Evolutionary conservation across 495 filamentous ascomycete genomes (phyloP).

Genomic region (Venustampulla echinocandica): DNA sequence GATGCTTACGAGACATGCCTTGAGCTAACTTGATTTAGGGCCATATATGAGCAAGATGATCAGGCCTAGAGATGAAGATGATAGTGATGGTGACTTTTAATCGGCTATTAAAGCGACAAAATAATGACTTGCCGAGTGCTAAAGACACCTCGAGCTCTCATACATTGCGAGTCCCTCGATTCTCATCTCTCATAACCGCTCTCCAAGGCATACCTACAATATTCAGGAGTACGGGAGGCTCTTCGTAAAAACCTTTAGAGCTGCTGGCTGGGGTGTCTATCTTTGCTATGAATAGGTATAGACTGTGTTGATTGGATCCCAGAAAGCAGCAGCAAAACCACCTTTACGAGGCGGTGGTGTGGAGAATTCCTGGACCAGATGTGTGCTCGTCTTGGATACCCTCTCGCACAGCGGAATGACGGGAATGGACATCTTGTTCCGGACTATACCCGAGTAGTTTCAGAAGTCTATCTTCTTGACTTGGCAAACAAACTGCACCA

Average conservation of each 20-base stretch:
- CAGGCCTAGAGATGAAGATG: conserved; percentile 13
- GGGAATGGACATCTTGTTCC: neutral
- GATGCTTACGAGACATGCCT: no score
- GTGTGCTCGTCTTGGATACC: neutral
- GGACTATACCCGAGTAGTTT: neutral
- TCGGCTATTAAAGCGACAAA: neutral
- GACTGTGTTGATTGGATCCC: neutral
- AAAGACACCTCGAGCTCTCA: neutral
- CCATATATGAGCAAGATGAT: conserved; percentile 20
- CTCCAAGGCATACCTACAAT: neutral
- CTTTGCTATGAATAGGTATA: no score
- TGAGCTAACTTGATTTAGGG: conserved; percentile 5
- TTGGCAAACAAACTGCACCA: neutral
- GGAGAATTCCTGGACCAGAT: neutral
- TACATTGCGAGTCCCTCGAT: neutral
- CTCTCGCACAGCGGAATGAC: neutral
- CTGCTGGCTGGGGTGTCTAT: no score
- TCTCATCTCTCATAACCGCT: neutral
- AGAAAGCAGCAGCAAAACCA: neutral
- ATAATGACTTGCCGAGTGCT: neutral
- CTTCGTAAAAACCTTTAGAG: no score
- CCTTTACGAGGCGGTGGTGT: neutral
- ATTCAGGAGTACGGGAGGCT: no score
- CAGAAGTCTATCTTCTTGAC: neutral
- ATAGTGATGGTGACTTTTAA: conserved; percentile 16